Conservation (phyloP, 1,284 basidiomycete genomes). For the Cryptococcus jaspeensis region DNA sequence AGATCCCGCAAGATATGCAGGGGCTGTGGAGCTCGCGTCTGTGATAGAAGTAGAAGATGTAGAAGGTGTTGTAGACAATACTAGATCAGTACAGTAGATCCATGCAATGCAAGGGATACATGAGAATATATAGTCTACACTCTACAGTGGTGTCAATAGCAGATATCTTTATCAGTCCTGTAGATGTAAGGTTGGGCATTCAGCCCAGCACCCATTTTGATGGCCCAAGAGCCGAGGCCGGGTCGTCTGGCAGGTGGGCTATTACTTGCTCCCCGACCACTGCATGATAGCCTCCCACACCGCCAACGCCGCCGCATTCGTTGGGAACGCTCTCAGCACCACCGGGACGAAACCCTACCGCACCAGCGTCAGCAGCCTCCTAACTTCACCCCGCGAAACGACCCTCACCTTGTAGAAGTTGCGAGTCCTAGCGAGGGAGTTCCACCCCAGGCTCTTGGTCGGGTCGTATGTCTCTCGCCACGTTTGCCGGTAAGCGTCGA, state of each 20-base stretch:
- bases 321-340: constrained; percentile 48
- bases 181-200: not conserved
- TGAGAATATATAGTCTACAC: not conserved
- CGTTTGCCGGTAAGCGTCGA: constrained; percentile 40
- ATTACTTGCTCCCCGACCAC: constrained; percentile 13
- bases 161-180: not conserved
- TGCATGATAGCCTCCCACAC: constrained; percentile 52
- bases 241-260: not conserved
- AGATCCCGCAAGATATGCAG: too few species aligned
- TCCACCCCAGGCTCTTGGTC: constrained; percentile 30
- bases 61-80: not conserved
- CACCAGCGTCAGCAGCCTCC: constrained; percentile 6
- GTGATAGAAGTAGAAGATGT: not conserved
- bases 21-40: too few species aligned
- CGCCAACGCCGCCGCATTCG: constrained; percentile 50
- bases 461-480: constrained; percentile 43
- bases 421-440: constrained; percentile 34
- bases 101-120: not conserved
- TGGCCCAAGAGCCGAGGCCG: not conserved
- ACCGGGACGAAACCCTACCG: constrained; percentile 49
- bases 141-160: not conserved
- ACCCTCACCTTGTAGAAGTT: constrained; percentile 49
- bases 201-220: not conserved
- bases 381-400: not conserved
- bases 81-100: not conserved